phyloP scores from a whole-genome alignment of 164 flowering plant genomes.

The Sedum album region DNA sequence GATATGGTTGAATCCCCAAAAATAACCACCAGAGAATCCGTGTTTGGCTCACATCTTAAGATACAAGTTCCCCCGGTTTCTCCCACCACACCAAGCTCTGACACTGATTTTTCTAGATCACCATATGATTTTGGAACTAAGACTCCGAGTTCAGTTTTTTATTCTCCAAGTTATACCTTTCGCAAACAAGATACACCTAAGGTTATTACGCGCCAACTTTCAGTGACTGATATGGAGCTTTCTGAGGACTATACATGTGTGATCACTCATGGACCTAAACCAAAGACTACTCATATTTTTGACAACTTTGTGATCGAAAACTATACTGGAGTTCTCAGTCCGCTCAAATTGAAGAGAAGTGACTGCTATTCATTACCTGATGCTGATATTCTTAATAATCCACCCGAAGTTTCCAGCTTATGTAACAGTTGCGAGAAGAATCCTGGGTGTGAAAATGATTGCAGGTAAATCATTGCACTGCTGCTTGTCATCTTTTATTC shows the following conservation, averaged over 20 bases:
- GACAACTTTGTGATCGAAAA: neutral
- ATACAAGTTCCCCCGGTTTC: slow-evolving; percentile 2
- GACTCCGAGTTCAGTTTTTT: neutral
- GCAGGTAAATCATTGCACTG: neutral
- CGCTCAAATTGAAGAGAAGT: neutral
- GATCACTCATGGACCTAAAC: slow-evolving; percentile 4
- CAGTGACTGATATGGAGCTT: slow-evolving; percentile 1
- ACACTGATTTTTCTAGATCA: neutral
- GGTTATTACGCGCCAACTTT: slow-evolving; percentile 1
- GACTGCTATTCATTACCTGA: neutral
- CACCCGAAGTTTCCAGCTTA: neutral
- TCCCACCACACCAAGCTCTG: neutral
- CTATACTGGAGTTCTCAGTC: neutral
- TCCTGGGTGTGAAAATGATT: neutral
- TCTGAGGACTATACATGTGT: slow-evolving; percentile 5
- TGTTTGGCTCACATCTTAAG: slow-evolving; percentile 5
- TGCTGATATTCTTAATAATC: too few species aligned
- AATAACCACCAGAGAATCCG: neutral
- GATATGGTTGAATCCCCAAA: neutral
- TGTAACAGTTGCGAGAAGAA: neutral
- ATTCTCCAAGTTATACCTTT: neutral
- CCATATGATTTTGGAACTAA: slow-evolving; percentile 1
- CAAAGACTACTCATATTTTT: slow-evolving; percentile 1
- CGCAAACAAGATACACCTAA: neutral
- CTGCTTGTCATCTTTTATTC: neutral